phyloP scores from a whole-genome alignment of 2,329 filamentous ascomycete genomes.

The Aureobasidium sp. region DNA sequence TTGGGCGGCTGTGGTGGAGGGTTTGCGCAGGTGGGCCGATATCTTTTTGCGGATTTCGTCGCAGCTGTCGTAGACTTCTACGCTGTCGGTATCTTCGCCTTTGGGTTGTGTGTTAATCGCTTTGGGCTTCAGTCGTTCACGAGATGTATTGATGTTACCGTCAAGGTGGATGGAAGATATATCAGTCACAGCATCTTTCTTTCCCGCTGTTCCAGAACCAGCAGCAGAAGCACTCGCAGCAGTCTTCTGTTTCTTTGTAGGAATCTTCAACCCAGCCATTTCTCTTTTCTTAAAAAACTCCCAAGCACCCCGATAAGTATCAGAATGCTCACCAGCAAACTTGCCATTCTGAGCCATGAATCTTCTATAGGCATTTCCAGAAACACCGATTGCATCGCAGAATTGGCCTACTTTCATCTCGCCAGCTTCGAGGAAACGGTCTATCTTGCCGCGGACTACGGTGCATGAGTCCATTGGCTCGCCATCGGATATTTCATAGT shows the following conservation, averaged over 20 bases:
- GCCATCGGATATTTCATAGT: not conserved
- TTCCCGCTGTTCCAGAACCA: not conserved
- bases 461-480: constrained; percentile 2
- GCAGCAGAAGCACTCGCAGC: constrained; percentile 23
- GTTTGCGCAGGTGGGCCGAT: constrained; percentile 38
- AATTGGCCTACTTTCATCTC: constrained; percentile 39
- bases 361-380: constrained; percentile 24
- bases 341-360: constrained; percentile 43
- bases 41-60: constrained; percentile 52
- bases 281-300: constrained; percentile 44
- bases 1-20: constrained; percentile 41
- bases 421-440: constrained; percentile 32
- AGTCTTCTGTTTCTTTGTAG: constrained; percentile 26
- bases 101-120: not conserved
- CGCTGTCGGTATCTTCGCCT: constrained; percentile 38
- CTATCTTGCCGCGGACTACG: constrained; percentile 28
- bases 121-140: not conserved
- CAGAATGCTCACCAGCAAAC: constrained; percentile 23
- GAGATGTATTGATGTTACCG: not conserved
- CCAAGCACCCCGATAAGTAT: constrained; percentile 22
- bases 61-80: constrained; percentile 49
- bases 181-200: constrained; percentile 9
- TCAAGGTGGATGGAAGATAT: constrained; percentile 12
- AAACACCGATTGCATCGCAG: constrained; percentile 30
- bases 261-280: constrained; percentile 34